These are phyloP conservation scores for Neospermospora avenae DNA, from an alignment of 2,329 filamentous ascomycete genomes.

Conservation along the genomic window DNA sequence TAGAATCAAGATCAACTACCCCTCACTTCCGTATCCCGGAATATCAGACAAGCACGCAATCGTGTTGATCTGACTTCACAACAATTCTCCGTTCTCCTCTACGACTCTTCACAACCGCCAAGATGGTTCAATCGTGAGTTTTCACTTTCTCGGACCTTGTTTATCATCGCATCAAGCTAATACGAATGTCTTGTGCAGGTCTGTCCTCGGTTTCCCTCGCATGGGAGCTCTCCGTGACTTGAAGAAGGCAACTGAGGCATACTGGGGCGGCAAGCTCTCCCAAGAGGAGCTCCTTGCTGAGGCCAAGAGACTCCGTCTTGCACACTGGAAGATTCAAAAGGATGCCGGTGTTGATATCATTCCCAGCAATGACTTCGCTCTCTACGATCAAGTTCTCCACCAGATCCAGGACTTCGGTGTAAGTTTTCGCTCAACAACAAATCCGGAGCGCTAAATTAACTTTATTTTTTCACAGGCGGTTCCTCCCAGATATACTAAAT, in stretches of 20 bases:
- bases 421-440: conserved; percentile 41
- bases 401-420: conserved; percentile 98
- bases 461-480: conserved; percentile 57
- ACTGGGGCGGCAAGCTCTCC: conserved; percentile 93
- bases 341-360: conserved; percentile 96
- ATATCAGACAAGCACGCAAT: conserved; percentile 19
- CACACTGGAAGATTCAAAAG: conserved; percentile 99
- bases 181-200: conserved; percentile 24
- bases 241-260: conserved; percentile 99
- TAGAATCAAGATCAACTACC: conserved; percentile 1
- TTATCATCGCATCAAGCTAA: conserved; percentile 12
- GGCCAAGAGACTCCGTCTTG: conserved; percentile 93
- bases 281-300: conserved; percentile 87
- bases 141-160: not conserved
- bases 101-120: conserved; percentile 34
- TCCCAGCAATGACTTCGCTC: conserved; percentile 98
- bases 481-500: conserved; percentile 89
- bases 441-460: conserved; percentile 15
- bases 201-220: conserved; percentile 96
- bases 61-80: conserved; percentile 15
- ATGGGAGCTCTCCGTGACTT: conserved; percentile 98
- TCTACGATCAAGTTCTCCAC: conserved; percentile 96
- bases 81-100: conserved; percentile 13
- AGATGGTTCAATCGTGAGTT: conserved; percentile 59
- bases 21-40: conserved; percentile 14